Base-by-base conservation (phyloP, 176 grass and related monocot genomes). In the Hsuehochloa calcarea region DNA sequence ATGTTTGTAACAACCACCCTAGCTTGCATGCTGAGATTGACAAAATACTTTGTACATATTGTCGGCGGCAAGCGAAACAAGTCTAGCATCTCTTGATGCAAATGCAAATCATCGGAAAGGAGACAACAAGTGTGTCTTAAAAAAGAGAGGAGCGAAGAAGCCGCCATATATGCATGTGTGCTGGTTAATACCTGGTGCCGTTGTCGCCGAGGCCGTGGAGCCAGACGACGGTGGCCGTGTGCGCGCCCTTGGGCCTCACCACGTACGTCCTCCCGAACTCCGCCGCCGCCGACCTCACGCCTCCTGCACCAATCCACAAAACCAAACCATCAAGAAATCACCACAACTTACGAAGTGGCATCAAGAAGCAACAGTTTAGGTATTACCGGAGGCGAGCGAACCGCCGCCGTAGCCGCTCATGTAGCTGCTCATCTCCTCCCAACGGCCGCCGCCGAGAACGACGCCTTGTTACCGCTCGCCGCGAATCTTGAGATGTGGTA, bases 201-300 rank as follows among this genome's bases (percentile, higher is more conserved):
- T 95, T 98, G 83, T 98, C 95, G 23, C 95, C 95, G 37, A 98
- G 86, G 68, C 93, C 95, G 85, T 95, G 95, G n/a, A 98, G 91
- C 95, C 95, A 98, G 72, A 98, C 95, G 70, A 98, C 84, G 69
- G 95, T 95, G 38, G 93, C 93, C 80, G 82, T 86, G 80, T 98
- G 95, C 71, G 79, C 75, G 52, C 95, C 93, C 87, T 98, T 98
- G 47, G 95, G 95, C 90, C 95, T 93, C 75, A 98, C 95, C 50
- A 98, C 95, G 88, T 98, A 85, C 71, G 95, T 95, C 82, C 95
- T 85, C 45, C 95, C 95, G 85, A 88, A 98, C 80, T 98, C 95
- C 58, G 58, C 4, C 56, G 56, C 56, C 56, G n/a, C n/a, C 58
- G 58, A 9, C 58, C n/a, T 23, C 58, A n/a, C 58, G 58, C 58